These are phyloP conservation scores for Wallemia mellicola DNA, from an alignment of 1,284 basidiomycete genomes.

Conservation along the genomic window DNA sequence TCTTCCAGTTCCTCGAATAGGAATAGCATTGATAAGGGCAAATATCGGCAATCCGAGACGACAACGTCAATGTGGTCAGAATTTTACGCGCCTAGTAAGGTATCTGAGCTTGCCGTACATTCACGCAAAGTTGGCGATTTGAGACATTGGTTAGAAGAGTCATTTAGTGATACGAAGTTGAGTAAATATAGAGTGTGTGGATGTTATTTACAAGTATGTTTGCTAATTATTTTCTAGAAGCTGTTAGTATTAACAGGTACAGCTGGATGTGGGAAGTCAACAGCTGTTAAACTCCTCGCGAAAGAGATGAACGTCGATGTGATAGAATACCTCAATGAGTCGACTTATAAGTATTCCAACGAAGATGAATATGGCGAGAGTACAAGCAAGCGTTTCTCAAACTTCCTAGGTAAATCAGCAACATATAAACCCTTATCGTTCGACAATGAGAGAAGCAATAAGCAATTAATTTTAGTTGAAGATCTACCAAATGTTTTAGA, in stretches of 20 bases:
- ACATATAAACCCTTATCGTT: slow-evolving; percentile 1
- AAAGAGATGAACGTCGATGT: slow-evolving; percentile 47
- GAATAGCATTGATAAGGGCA: no score
- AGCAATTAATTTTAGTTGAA: slow-evolving; percentile 44
- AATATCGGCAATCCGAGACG: no score
- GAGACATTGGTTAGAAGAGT: slow-evolving; percentile 52
- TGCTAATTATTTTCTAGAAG: slow-evolving; percentile 21
- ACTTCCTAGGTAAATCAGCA: slow-evolving; percentile 4
- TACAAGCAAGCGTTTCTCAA: neutral
- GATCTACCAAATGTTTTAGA: slow-evolving; percentile 75
- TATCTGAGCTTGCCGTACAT: slow-evolving; percentile 54
- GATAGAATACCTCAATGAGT: slow-evolving; percentile 50
- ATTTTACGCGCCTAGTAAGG: neutral
- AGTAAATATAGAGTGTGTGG: slow-evolving; percentile 42
- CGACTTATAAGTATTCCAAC: slow-evolving; percentile 19
- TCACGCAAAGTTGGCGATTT: slow-evolving; percentile 61
- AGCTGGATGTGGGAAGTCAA: slow-evolving; percentile 68
- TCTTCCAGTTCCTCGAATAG: neutral
- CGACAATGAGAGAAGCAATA: slow-evolving; percentile 12
- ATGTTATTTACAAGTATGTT: neutral
- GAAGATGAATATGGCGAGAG: slow-evolving; percentile 11
- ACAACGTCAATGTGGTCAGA: no score
- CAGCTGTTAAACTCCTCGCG: slow-evolving; percentile 45
- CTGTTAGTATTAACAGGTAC: slow-evolving; percentile 65
- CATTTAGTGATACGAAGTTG: slow-evolving; percentile 32